Evolutionary conservation across 768 basidiomycete species (phyloP), one percentile per base, ranked within the genome.

Genomic region (Boletus tylopilopsis): DNA sequence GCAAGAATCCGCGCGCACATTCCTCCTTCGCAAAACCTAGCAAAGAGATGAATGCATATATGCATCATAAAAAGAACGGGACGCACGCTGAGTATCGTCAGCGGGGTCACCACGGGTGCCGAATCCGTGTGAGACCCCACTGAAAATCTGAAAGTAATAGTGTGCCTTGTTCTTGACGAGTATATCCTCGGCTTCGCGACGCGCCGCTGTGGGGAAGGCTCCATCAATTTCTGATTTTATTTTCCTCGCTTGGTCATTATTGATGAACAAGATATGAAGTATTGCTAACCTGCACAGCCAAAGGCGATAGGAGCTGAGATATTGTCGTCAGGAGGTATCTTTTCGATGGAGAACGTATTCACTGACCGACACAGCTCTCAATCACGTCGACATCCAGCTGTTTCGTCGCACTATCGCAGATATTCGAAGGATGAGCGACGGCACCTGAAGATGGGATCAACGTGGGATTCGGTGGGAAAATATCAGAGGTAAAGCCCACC

Each of bases 21-120:
- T 82, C 76, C 56, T 83, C 81, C 54, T 81, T 82, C 1, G 78
- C 79, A 75, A 80, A 82, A 16, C 79, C 81, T 83, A 40, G 39
- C 25, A 16, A 21, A 23, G 12, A 44, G 19, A n/a, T 56, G 15
- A 19, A 29, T 27, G 37, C 0, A 48, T 24, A 7, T 18, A 19
- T 48, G 19, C 18, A 13, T 24, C 5, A 1, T 29, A 12, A 8
- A 3, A n/a, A 19, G 37, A 7, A 21, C 19, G 8, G 6, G 18
- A 55, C 56, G 15, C 34, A 67, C 61, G 58, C 39, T 68, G 56
- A 15, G 34, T 27, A 29, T 50, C 59, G 13, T 69, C 56, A n/a
- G 51, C 30, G 13, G 59, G 62, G 56, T 71, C 62, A 2, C 57
- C 67, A 29, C 70, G 61, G 7, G 66, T 40, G 30, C 56, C 67